These are phyloP conservation scores for Neurospora sp. DNA, from an alignment of 495 filamentous ascomycete species.

Conservation along the genomic window DNA sequence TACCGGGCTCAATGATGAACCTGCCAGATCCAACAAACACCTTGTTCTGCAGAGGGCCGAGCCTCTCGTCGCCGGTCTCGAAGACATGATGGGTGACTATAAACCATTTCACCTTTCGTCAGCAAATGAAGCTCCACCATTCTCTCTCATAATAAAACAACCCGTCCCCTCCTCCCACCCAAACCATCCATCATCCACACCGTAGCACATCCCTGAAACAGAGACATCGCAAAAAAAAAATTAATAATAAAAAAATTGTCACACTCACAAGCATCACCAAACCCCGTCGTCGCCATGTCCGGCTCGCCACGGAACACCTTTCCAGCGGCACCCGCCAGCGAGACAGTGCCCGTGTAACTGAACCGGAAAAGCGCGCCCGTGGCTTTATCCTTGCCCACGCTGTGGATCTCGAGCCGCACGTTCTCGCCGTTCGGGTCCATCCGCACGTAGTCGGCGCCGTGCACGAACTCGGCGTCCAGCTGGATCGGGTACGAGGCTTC, in stretches of 20 bases:
- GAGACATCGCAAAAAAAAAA: not conserved
- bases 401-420: conserved; percentile 43
- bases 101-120: not conserved
- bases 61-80: conserved; percentile 41
- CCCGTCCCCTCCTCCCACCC: not conserved
- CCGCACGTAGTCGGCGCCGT: conserved; percentile 46
- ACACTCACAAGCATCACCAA: conserved; percentile 47
- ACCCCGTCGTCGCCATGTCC: conserved; percentile 41
- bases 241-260: not conserved
- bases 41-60: conserved; percentile 42
- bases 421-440: conserved; percentile 36
- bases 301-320: conserved; percentile 35
- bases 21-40: conserved; percentile 45
- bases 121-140: not conserved
- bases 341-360: conserved; percentile 42
- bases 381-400: conserved; percentile 30
- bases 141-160: not conserved
- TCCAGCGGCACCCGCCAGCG: conserved; percentile 24
- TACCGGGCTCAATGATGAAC: conserved; percentile 44
- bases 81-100: conserved; percentile 45
- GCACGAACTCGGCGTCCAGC: conserved; percentile 39
- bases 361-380: conserved; percentile 33
- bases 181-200: too few species aligned
- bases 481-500: conserved; percentile 23
- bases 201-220: not conserved